Evolutionary conservation across 1,284 basidiomycete genomes (phyloP), one percentile per base, ranked within the genome.

Genomic region (Chalciporus sp.): DNA sequence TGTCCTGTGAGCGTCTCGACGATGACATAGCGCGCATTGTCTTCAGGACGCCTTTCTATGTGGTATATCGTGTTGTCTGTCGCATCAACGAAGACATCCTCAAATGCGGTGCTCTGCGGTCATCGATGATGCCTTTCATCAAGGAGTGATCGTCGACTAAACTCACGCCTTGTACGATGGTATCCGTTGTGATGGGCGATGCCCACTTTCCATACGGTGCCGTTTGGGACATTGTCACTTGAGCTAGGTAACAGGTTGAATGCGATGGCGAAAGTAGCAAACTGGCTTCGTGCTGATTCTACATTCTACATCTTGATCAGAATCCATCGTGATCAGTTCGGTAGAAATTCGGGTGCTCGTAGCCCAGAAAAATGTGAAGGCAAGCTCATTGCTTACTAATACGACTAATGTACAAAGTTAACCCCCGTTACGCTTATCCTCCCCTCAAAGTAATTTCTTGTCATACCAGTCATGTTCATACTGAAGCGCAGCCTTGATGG

Each of bases 401-500:
- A 23, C 23, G 11, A 29, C 28, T 29, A 28, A 29, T 29, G 8
- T 29, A 29, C 28, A 29, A 29, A 29, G 28, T 29, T 29, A 29
- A 29, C 9, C 28, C 28, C 3, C 8, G 28, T 35, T 35, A 14
- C 33, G 33, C 33, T 35, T 16, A 14, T 31, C 14, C 33, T 14
- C 14, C 14, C 33, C 6, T 51, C 19, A 65, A 27, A 64, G 54
- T 28, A 64, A 20, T 28, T 55, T 66, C 5, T 42, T 5, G 11
- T 66, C 57, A 8, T 68, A 70, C 68, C 66, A 68, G 1, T 28
- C 57, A 12, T 78, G 61, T 57, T 83, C 80, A 23, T 65, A 60
- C 60, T 73, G 67, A 10, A 81, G 56, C 6, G 80, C 78, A 4
- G 62, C 63, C 60, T 74, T 76, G 58, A 79, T 78, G 29, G 72